Evolutionary conservation across 2,329 filamentous ascomycete species (phyloP).

Genomic region (Triangularia setosa): DNA sequence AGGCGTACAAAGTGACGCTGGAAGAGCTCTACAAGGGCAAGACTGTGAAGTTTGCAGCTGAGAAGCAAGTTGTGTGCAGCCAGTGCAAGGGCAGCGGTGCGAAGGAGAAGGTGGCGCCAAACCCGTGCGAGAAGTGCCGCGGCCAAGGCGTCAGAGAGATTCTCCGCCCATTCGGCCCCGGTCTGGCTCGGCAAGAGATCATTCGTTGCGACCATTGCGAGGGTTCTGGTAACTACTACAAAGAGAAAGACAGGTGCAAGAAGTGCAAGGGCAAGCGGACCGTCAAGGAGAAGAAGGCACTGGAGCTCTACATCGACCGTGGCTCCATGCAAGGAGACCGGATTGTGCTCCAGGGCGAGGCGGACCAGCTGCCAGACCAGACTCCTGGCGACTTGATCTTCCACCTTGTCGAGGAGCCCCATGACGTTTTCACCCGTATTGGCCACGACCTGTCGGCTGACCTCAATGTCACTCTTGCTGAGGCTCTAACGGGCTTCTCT

Average conservation of each 20-base stretch:
- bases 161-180: slow-evolving; percentile 79
- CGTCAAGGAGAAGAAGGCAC: slow-evolving; percentile 82
- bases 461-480: slow-evolving; percentile 73
- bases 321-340: slow-evolving; percentile 83
- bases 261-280: slow-evolving; percentile 95
- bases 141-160: slow-evolving; percentile 74
- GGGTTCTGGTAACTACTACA: slow-evolving; percentile 80
- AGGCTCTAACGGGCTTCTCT: slow-evolving; percentile 85
- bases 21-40: slow-evolving; percentile 99
- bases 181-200: slow-evolving; percentile 76
- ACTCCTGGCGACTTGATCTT: slow-evolving; percentile 93
- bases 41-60: slow-evolving; percentile 93
- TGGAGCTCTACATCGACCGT: slow-evolving; percentile 93
- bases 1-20: slow-evolving; percentile 83
- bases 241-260: slow-evolving; percentile 97
- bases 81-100: slow-evolving; percentile 86
- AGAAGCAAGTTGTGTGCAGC: slow-evolving; percentile 86
- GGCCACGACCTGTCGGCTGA: slow-evolving; percentile 82
- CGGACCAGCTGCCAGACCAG: slow-evolving; percentile 85
- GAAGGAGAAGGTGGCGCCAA: slow-evolving; percentile 84
- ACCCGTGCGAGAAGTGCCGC: slow-evolving; percentile 78
- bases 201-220: slow-evolving; percentile 79
- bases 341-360: slow-evolving; percentile 88
- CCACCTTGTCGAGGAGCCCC: slow-evolving; percentile 74
- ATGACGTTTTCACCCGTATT: slow-evolving; percentile 76